phyloP scores from a whole-genome alignment of 352 stramenopile genomes.

The Discostella stelligera region DNA sequence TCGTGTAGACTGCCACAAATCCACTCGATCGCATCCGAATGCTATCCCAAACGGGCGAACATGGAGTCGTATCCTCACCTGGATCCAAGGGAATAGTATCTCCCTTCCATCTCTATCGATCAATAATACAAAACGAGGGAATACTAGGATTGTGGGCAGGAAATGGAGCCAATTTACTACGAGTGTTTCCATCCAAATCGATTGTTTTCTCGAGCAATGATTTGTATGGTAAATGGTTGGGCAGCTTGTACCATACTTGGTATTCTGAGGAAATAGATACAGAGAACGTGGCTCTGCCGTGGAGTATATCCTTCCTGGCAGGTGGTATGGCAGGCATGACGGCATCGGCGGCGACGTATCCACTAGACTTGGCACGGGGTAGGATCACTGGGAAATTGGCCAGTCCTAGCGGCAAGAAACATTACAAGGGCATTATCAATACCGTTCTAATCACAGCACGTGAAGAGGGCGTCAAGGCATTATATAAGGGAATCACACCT shows the following conservation, averaged over 20 bases:
- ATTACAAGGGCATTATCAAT: conserved; percentile 75
- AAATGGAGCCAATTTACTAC: conserved; percentile 83
- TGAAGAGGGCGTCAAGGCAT: conserved; percentile 74
- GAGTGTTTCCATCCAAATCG: conserved; percentile 83
- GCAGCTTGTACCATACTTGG: conserved; percentile 33
- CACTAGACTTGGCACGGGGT: conserved; percentile 83
- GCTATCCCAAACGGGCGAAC: conserved; percentile 81
- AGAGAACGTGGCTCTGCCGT: conserved; percentile 28
- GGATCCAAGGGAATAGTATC: conserved; percentile 11
- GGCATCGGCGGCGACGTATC: conserved; percentile 80
- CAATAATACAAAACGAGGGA: conserved; percentile 81
- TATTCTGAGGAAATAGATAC: neutral
- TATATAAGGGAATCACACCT: conserved; percentile 80
- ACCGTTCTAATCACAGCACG: conserved; percentile 73
- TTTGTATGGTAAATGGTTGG: conserved; percentile 65
- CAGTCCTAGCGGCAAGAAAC: conserved; percentile 33
- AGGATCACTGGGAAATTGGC: conserved; percentile 80
- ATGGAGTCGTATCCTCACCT: conserved; percentile 25
- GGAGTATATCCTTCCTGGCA: conserved; percentile 69
- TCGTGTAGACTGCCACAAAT: conserved; percentile 71
- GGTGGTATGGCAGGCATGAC: conserved; percentile 81
- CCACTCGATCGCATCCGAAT: conserved; percentile 82
- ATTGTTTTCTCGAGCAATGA: conserved; percentile 85
- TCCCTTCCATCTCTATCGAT: conserved; percentile 61
- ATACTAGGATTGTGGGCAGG: conserved; percentile 83